Base-by-base conservation (phyloP, 495 filamentous ascomycete species). In the Chaetomidium leptoderma region DNA sequence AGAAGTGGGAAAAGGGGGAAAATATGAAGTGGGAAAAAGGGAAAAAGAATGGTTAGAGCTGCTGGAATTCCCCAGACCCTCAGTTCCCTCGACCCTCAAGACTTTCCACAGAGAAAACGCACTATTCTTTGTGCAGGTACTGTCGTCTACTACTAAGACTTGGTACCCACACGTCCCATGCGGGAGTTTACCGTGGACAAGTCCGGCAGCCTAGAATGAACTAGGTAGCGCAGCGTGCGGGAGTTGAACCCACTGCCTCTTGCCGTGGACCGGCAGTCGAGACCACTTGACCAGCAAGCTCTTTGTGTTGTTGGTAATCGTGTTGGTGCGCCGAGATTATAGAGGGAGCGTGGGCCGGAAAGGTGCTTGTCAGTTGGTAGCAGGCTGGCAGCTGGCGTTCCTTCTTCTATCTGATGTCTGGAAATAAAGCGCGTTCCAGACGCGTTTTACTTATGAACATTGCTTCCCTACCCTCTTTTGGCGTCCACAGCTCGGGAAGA, bases 181-280 rank as follows among this genome's bases (percentile, higher is more conserved):
- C 50, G 37, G 36, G n/a, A 4, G n/a, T n/a, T n/a, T 53, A 43
- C 50, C 26, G 30, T 42, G 36, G 11, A 53, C 50, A 19, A 21
- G 35, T 32, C 16, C 35, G 17, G 1, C 50, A 53, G 37, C 50
- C 50, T 24, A 52, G 35, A 21, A 33, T 3, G 37, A 32, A 21
- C 36, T 53, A 26, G 36, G 36, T 53, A 53, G 24, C 50, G 50
- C 50, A 42, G 10, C 10, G 14, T 42, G 36, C 21, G 24, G 36
- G 50, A 53, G 50, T 53, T 32, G 36, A 53, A 53, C 50, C 36
- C 36, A 21, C 50, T 53, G 37, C 26, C 50, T 42, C 50, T 42
- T 53, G 50, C 7, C n/a, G 23, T 10, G 11, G 37, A 53, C 24
- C 6, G 26, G 24, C 36, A 53, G 17, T 16, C 26, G 36, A 53